Percentiles rank a stretch among this genome's conserved stretches.
Evolutionary conservation across 2,329 filamentous ascomycete genomes (phyloP).

Genomic region (Pestalotiopsis sp.): DNA sequence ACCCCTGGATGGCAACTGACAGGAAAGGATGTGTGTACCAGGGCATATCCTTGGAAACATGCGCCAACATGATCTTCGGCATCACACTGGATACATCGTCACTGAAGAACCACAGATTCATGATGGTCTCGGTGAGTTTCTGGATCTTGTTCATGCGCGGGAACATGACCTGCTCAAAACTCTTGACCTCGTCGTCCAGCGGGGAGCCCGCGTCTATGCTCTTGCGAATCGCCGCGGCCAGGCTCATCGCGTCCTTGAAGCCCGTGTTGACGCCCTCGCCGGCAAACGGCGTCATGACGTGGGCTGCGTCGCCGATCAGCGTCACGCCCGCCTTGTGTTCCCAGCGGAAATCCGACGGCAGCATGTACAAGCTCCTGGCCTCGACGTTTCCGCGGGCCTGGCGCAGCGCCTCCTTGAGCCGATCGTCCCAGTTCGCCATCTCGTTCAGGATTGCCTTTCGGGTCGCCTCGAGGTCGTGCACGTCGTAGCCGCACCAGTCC

Average conservation of each 20-base stretch:
- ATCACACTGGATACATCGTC: conserved; percentile 1
- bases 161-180: conserved; percentile 44
- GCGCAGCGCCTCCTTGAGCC: conserved; percentile 43
- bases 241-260: conserved; percentile 54
- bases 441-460: conserved; percentile 40
- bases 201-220: conserved; percentile 23
- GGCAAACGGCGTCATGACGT: conserved; percentile 60
- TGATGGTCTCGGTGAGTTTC: conserved; percentile 46
- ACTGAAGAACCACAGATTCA: conserved; percentile 49
- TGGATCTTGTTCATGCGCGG: conserved; percentile 39
- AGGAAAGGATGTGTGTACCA: background rate
- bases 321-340: conserved; percentile 50
- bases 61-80: conserved; percentile 1
- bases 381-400: conserved; percentile 41
- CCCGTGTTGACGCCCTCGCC: conserved; percentile 64
- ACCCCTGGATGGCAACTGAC: conserved; percentile 6
- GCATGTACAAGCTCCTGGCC: conserved; percentile 51
- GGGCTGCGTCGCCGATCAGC: conserved; percentile 62
- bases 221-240: conserved; percentile 46
- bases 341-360: conserved; percentile 55
- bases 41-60: background rate
- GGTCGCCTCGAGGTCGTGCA: conserved; percentile 38
- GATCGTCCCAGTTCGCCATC: conserved; percentile 42
- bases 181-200: conserved; percentile 33
- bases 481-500: conserved; percentile 44